These are phyloP conservation scores for Penstemon barbatus DNA, from an alignment of 257 asterid genomes.

Conservation along the genomic window DNA sequence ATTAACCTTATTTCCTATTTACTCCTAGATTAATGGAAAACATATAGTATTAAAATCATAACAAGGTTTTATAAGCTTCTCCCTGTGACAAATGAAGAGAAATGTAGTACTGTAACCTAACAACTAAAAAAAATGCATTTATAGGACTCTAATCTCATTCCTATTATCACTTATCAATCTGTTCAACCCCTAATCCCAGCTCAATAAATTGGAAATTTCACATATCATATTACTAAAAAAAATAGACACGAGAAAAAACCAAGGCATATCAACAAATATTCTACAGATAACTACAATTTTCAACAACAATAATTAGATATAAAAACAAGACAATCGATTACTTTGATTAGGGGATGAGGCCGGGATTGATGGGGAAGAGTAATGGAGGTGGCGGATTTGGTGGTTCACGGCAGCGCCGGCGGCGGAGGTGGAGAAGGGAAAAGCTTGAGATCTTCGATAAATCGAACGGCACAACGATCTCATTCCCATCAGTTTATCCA, in stretches of 20 bases:
- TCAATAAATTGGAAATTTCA: not conserved
- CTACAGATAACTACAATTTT: not conserved
- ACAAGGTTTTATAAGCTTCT: not conserved
- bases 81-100: too few species aligned
- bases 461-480: constrained; percentile 76
- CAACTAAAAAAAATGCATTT: not conserved
- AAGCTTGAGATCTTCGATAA: constrained; percentile 54
- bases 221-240: not conserved
- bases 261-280: not conserved
- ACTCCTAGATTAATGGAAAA: not conserved
- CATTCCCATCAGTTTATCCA: constrained; percentile 59
- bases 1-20: not conserved
- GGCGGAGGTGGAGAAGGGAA: constrained; percentile 40
- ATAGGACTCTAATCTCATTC: not conserved
- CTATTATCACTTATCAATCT: not conserved
- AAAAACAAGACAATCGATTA: constrained; percentile 8
- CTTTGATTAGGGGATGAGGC: constrained; percentile 41
- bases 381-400: constrained; percentile 64
- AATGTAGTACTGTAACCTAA: not conserved
- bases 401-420: constrained; percentile 50
- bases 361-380: constrained; percentile 44
- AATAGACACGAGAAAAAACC: not conserved
- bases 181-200: constrained; percentile 16
- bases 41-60: too few species aligned
- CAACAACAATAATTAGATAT: not conserved